Percentiles rank a stretch among this genome's conserved stretches.
These are phyloP conservation scores for Penicillium bialowiezense DNA, from an alignment of 495 filamentous ascomycete species.

Conservation along the genomic window DNA sequence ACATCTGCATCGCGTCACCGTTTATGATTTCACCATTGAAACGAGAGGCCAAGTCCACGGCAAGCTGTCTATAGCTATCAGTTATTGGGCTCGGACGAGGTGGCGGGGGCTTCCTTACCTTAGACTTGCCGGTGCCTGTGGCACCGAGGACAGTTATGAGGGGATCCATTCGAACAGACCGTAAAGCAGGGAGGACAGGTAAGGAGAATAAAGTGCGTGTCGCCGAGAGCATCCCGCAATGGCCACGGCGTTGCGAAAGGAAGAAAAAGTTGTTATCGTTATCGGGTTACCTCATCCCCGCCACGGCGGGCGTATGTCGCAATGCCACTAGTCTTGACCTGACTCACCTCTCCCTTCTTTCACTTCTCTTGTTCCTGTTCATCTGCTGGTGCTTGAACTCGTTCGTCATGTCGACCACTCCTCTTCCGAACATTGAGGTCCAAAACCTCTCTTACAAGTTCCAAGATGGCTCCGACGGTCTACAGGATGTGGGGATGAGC, in stretches of 20 bases:
- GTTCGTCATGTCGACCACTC: constrained; percentile 16
- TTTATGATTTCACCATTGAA: constrained; percentile 97
- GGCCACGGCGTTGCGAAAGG: constrained; percentile 1
- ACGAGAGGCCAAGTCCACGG: constrained; percentile 77
- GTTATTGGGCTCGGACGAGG: constrained; percentile 3
- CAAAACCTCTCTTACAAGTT: constrained; percentile 83
- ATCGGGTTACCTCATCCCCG: constrained; percentile 10
- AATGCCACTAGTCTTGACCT: neutral
- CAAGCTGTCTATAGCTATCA: constrained; percentile 65
- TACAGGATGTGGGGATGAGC: constrained; percentile 65
- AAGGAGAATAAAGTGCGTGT: neutral
- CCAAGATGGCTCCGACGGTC: constrained; percentile 71
- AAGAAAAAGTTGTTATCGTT: constrained; percentile 7
- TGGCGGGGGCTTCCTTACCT: constrained; percentile 55
- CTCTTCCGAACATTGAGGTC: constrained; percentile 61
- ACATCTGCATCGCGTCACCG: constrained; percentile 99
- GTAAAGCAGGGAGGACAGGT: constrained; percentile 4
- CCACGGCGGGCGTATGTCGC: neutral
- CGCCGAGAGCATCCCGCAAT: constrained; percentile 23
- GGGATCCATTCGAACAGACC: constrained; percentile 46
- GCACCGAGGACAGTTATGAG: constrained; percentile 85
- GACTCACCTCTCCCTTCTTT: neutral
- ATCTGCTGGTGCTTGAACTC: neutral
- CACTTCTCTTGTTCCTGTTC: neutral
- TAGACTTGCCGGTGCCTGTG: constrained; percentile 97